A percentile compares a stretch with the other conserved stretches of the same genome.
These are phyloP conservation scores for Coprinopsis sp. DNA, from an alignment of 768 basidiomycete species.

Conservation along the genomic window DNA sequence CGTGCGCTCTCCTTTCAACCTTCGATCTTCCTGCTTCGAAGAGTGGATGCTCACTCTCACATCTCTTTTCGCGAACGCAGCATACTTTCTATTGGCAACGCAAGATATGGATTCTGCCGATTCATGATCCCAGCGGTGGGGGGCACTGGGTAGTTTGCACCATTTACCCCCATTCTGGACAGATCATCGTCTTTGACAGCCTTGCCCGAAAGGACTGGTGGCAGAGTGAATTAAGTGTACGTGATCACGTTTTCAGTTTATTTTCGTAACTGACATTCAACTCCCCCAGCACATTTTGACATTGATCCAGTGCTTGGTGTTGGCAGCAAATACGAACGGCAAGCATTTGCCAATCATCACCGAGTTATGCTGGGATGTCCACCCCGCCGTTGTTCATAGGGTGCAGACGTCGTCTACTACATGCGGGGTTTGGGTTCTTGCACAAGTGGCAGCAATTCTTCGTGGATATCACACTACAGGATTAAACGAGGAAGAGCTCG, in stretches of 20 bases:
- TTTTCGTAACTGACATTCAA: neutral
- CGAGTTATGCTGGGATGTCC: conserved; percentile 10
- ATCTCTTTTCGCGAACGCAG: conserved; percentile 18
- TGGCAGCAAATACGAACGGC: conserved; percentile 7
- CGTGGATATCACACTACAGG: conserved; percentile 14
- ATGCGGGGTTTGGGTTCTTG: conserved; percentile 23
- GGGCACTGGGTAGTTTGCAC: conserved; percentile 31
- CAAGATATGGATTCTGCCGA: conserved; percentile 32
- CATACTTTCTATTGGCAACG: conserved; percentile 25
- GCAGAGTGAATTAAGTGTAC: neutral
- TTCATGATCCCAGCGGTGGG: conserved; percentile 19
- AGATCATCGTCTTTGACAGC: conserved; percentile 30
- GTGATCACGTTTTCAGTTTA: neutral
- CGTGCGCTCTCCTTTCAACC: conserved; percentile 14
- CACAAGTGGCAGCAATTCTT: conserved; percentile 16
- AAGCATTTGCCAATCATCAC: conserved; percentile 4
- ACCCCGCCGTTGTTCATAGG: conserved; percentile 1
- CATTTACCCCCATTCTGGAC: conserved; percentile 7
- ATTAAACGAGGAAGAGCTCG: conserved; percentile 16
- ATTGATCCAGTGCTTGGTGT: conserved; percentile 9
- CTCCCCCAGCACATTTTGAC: conserved; percentile 14
- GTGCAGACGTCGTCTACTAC: conserved; percentile 7
- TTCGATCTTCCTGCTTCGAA: conserved; percentile 16
- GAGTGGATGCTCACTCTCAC: conserved; percentile 12
- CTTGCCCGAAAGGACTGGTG: conserved; percentile 9